These are phyloP conservation scores for Ananas comosus DNA, from an alignment of 176 grass and related monocot species.

Conservation along the genomic window DNA sequence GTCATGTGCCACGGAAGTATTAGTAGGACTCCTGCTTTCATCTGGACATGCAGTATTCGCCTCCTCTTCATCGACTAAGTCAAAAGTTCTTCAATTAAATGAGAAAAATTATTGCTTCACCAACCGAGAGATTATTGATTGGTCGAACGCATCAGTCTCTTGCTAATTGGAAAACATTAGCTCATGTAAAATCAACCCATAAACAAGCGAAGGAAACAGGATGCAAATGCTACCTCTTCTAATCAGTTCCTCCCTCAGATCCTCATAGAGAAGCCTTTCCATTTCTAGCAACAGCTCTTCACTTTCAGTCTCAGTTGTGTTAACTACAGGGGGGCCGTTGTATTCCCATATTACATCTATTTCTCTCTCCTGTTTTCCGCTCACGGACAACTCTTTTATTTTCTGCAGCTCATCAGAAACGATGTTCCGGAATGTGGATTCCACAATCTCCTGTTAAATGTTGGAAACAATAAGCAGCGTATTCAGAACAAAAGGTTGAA, in stretches of 20 bases:
- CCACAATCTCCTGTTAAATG: slow-evolving; percentile 40
- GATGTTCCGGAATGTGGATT: slow-evolving; percentile 53
- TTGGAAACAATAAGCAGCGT: not conserved
- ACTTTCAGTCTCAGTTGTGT: slow-evolving; percentile 36
- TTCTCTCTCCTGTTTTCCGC: slow-evolving; percentile 21
- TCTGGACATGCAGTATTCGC: too few species aligned
- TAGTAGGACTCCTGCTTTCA: too few species aligned
- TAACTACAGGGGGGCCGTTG: slow-evolving; percentile 34
- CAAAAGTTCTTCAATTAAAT: not conserved
- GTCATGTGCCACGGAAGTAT: too few species aligned
- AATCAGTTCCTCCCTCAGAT: slow-evolving; percentile 72
- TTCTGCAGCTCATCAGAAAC: slow-evolving; percentile 86
- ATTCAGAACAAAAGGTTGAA: not conserved
- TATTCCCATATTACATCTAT: slow-evolving; percentile 76
- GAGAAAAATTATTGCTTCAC: not conserved
- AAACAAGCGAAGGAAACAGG: not conserved
- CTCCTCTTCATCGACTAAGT: not conserved
- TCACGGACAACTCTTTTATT: slow-evolving; percentile 38
- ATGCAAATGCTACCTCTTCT: slow-evolving; percentile 37
- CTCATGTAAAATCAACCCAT: not conserved
- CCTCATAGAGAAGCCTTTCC: slow-evolving; percentile 82
- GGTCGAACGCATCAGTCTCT: not conserved
- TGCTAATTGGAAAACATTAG: not conserved
- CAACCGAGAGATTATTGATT: not conserved
- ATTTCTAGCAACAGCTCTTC: slow-evolving; percentile 92